phyloP scores from a whole-genome alignment of 805 yeast species.

The Cyberlindnera veronae region DNA sequence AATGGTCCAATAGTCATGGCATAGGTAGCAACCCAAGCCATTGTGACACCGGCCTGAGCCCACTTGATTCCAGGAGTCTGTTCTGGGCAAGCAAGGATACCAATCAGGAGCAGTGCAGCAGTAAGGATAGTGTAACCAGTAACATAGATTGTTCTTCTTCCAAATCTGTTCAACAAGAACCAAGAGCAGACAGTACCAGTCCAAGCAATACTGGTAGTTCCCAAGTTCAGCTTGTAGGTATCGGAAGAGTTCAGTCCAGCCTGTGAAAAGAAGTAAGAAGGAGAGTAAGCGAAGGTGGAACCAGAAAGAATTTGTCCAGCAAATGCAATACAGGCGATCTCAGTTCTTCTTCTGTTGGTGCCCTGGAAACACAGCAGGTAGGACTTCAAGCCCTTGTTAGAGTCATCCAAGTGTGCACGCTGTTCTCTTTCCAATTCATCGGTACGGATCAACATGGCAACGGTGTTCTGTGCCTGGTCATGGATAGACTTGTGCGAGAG shows the following conservation, averaged over 20 bases:
- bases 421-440: slow-evolving; percentile 17
- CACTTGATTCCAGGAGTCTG: slow-evolving; percentile 17
- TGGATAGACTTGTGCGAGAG: slow-evolving; percentile 19
- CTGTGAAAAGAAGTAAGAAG: slow-evolving; percentile 44
- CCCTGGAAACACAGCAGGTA: slow-evolving; percentile 44
- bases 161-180: slow-evolving; percentile 30
- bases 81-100: slow-evolving; percentile 16
- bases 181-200: slow-evolving; percentile 31
- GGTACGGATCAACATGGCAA: slow-evolving; percentile 21
- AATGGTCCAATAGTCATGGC: slow-evolving; percentile 39
- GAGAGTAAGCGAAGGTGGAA: slow-evolving; percentile 43
- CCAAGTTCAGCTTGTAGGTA: slow-evolving; percentile 34
- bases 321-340: slow-evolving; percentile 35
- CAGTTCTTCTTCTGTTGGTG: slow-evolving; percentile 42
- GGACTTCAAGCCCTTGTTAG: slow-evolving; percentile 18
- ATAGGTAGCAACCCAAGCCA: slow-evolving; percentile 27
- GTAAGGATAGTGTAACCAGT: slow-evolving; percentile 29
- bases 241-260: slow-evolving; percentile 39
- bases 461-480: slow-evolving; percentile 16
- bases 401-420: slow-evolving; percentile 4
- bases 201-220: slow-evolving; percentile 32
- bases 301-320: slow-evolving; percentile 45
- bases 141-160: slow-evolving; percentile 29
- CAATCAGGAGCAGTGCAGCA: slow-evolving; percentile 14
- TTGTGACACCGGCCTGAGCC: slow-evolving; percentile 22